These are phyloP conservation scores for Rosa multiflora DNA, from an alignment of 306 rosid genomes.

Conservation along the genomic window DNA sequence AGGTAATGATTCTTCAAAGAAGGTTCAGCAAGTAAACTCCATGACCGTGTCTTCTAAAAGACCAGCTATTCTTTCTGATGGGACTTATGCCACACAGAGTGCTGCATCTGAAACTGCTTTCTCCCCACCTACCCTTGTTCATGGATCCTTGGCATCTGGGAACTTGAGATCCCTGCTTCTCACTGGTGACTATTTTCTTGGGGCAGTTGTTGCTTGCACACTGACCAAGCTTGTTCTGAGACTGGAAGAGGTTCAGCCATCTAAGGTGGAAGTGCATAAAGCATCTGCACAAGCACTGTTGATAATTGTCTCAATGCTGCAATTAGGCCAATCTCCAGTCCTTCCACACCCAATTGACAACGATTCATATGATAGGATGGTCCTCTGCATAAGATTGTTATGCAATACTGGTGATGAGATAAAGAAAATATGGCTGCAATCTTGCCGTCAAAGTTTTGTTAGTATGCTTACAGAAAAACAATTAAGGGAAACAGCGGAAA, in stretches of 20 bases:
- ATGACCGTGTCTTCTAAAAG: slow-evolving; percentile 57
- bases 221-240: slow-evolving; percentile 63
- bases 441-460: slow-evolving; percentile 73
- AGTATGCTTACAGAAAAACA: slow-evolving; percentile 73
- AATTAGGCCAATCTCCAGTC: slow-evolving; percentile 60
- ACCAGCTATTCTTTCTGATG: slow-evolving; percentile 69
- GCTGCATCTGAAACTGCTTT: slow-evolving; percentile 63
- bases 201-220: slow-evolving; percentile 65
- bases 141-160: slow-evolving; percentile 63
- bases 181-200: slow-evolving; percentile 70
- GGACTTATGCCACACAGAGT: slow-evolving; percentile 79
- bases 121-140: slow-evolving; percentile 62
- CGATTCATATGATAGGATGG: slow-evolving; percentile 67
- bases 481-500: slow-evolving; percentile 57
- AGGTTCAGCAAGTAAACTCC: slow-evolving; percentile 42
- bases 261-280: slow-evolving; percentile 56
- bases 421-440: slow-evolving; percentile 58
- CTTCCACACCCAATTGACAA: slow-evolving; percentile 68
- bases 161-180: slow-evolving; percentile 75
- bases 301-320: slow-evolving; percentile 64
- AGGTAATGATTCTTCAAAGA: slow-evolving; percentile 43
- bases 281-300: slow-evolving; percentile 53
- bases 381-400: slow-evolving; percentile 58
- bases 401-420: slow-evolving; percentile 58
- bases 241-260: slow-evolving; percentile 75